phyloP scores from a whole-genome alignment of 768 basidiomycete genomes.

The Cubamyces sp. region DNA sequence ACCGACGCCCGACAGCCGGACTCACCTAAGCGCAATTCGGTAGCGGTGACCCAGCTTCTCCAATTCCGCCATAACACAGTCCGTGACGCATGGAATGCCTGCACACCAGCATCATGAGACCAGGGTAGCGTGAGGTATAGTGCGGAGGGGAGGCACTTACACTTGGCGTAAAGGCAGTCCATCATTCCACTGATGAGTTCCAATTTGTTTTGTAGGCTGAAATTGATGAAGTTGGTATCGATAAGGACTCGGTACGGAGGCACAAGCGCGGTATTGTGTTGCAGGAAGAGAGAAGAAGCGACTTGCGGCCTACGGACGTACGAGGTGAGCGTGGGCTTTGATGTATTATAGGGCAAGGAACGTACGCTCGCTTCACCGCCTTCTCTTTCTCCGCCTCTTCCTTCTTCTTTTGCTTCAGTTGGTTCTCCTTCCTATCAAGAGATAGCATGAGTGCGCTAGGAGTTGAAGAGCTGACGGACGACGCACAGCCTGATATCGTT shows the following conservation, averaged over 20 bases:
- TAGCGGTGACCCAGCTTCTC: slow-evolving; percentile 97
- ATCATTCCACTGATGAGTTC: slow-evolving; percentile 98
- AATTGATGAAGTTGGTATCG: slow-evolving; percentile 99
- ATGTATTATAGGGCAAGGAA: slow-evolving; percentile 21
- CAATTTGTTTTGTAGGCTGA: slow-evolving; percentile 96
- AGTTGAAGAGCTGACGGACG: not conserved
- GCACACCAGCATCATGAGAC: slow-evolving; percentile 13
- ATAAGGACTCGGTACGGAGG: slow-evolving; percentile 97
- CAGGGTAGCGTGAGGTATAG: slow-evolving; percentile 7
- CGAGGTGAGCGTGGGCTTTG: slow-evolving; percentile 4
- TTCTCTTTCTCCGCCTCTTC: slow-evolving; percentile 81
- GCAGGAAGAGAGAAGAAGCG: slow-evolving; percentile 91
- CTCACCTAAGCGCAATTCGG: slow-evolving; percentile 90
- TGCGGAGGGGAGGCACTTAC: slow-evolving; percentile 46
- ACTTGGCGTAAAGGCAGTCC: slow-evolving; percentile 98
- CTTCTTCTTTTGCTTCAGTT: slow-evolving; percentile 86
- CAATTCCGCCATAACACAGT: slow-evolving; percentile 97
- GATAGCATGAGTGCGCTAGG: not conserved
- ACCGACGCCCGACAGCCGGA: slow-evolving; percentile 6
- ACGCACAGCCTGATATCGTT: slow-evolving; percentile 90
- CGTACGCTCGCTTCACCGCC: slow-evolving; percentile 79
- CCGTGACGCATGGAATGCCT: slow-evolving; percentile 99
- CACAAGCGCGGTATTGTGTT: slow-evolving; percentile 93
- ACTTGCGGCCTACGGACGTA: slow-evolving; percentile 65
- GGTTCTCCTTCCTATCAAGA: slow-evolving; percentile 81